Base-by-base conservation (phyloP, 176 grass and related monocot species). In the Pharus latifolius region DNA sequence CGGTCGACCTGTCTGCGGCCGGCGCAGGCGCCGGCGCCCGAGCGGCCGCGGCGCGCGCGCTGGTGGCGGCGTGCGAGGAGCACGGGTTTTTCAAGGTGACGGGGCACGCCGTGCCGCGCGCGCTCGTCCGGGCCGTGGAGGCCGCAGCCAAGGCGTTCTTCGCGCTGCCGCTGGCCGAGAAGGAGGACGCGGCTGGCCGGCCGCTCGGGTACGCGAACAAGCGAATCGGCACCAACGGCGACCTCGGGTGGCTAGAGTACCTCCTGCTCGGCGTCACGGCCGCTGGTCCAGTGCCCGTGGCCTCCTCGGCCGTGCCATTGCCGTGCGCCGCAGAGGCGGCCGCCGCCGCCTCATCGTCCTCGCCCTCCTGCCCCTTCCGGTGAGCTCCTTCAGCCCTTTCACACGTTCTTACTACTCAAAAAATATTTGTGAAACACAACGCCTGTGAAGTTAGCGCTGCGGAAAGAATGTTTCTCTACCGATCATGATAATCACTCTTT, bases 181-280 rank as follows among this genome's bases (percentile, higher is more conserved):
- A 96, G 88, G 88, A 89, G 26, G 33, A 4, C 20, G 49, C 2
- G n/a, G 77, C 80, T 0, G 71, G 71, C 0, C 9, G 7, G 19
- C 70, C 85, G 3, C 64, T 96, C 60, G 73, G 85, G 51, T 96
- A 96, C 48, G 79, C 44, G 3, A 92, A 83, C 84, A 92, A 89
- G 80, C 24, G n/a, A 6, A 89, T 96, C 60, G 92, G 92, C 55
- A 31, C 16, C 50, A 83, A 67, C 69, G 92, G 92, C 29, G 92
- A 96, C 78, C 65, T 89, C n/a, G 92, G 92, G 0, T 96, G 83
- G 77, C 26, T 96, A 43, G 92, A 96, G 85, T 96, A 96, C 72
- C 80, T 96, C 34, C 75, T 96, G 19, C 69, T 96, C 45, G 70
- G 26, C 58, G 42, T 71, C 58, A 64, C 65, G 49, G 33, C 77